These are phyloP conservation scores for Trametes sanguinea DNA, from an alignment of 768 basidiomycete genomes.

Conservation along the genomic window DNA sequence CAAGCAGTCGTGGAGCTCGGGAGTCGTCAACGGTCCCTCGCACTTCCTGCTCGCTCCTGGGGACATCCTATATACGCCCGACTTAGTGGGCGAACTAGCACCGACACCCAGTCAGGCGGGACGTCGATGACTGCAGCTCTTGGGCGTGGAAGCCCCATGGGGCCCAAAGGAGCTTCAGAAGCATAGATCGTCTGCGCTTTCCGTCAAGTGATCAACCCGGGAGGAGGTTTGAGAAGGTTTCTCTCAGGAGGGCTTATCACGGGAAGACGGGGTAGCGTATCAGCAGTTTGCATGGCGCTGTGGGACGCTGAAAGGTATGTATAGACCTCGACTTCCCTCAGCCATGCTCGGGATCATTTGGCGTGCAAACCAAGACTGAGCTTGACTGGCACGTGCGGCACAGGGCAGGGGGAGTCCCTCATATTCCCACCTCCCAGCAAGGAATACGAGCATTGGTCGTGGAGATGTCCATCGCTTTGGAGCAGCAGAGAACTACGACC, in stretches of 20 bases:
- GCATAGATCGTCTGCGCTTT: neutral
- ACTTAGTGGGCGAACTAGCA: neutral
- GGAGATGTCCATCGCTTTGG: no score
- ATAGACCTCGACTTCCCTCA: neutral
- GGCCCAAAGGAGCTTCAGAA: neutral
- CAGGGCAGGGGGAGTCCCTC: no score
- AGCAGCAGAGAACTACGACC: no score
- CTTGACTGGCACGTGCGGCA: no score
- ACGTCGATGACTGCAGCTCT: neutral
- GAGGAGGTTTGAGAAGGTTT: slow-evolving; percentile 5
- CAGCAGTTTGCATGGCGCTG: neutral
- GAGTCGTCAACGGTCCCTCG: neutral
- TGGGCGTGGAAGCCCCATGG: neutral
- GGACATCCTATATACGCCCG: neutral
- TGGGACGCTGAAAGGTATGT: neutral
- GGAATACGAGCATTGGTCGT: no score
- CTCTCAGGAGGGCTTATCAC: slow-evolving; percentile 6
- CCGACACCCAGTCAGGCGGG: neutral
- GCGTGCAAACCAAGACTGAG: neutral
- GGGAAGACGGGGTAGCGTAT: slow-evolving; percentile 4
- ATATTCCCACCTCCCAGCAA: no score
- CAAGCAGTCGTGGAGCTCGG: neutral
- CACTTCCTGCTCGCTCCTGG: neutral
- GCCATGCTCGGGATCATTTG: neutral
- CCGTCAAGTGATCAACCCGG: slow-evolving; percentile 5